Base-by-base conservation (phyloP, 345 rosid genomes). In the sweet orange (Citrus sinensis) region DNA sequence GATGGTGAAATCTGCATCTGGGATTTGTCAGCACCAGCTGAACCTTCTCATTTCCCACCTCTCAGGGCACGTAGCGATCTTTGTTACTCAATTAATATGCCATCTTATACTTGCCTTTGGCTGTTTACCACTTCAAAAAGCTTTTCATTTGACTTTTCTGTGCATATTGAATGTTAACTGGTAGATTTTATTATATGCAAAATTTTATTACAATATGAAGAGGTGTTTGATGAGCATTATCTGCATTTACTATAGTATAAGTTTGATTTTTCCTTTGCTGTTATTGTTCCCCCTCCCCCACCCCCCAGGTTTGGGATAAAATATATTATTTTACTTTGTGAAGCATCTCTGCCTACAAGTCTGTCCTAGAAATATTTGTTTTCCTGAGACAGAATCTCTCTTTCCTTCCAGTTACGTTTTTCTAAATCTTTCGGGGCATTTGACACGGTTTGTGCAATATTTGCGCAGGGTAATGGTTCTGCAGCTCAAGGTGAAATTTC, bases 401-500 rank as follows among this genome's bases (percentile, higher is more conserved):
- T 17, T 49, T 22, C 46, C 46, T 39, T 46, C n/a, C 29, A 13
- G 20, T 37, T 10, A 30, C 20, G 30, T 66, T 20, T 22, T 11
- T 39, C 30, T 72, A 22, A 64, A 29, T 76, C 49, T 78, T 39
- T 29, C 25, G 19, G 58, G 69, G 81, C n/a, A 70, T 76, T 74
- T 77, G 35, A 68, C 29, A 61, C 42, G 17, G 76, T 65, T 76
- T 16, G 67, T 79, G 49, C 40, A 22, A 30, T 75, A 75, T 82
- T 76, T 77, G n/a, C 83, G 86, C 92, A 97, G 98, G 99, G 93
- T 70, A 92, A 85, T 83, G 97, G 98, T 86, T 85, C 98, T 80
- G 90, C 98, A 70, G 73, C 94, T 62, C 99, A 97, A 89, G 98
- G 94, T 80, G 99, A 97, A 91, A 93, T 94, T 80, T 94, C 98